Conservation (phyloP, 140 eudicot genomes). For the Oenanthe javanica region DNA sequence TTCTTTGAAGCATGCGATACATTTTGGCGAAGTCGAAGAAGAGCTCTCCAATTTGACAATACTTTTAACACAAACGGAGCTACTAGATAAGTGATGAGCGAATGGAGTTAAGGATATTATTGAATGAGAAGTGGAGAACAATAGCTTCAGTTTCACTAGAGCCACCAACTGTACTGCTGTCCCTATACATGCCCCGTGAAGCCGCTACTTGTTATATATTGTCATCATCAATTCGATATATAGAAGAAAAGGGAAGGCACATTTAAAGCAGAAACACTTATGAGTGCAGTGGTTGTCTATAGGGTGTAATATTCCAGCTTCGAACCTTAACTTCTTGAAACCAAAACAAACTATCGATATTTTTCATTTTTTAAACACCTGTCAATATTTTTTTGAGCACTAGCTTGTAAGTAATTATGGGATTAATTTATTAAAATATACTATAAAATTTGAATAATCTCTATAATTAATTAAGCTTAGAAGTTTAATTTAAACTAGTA, state of each 20-base stretch:
- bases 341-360: too few relatives aligned
- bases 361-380: too few relatives aligned
- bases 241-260: not conserved
- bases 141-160: slow-evolving; percentile 10
- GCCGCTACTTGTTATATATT: not conserved
- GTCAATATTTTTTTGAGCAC: too few relatives aligned
- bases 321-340: too few relatives aligned
- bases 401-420: too few relatives aligned
- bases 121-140: not conserved
- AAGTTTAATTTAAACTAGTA: too few relatives aligned
- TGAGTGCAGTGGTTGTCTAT: too few relatives aligned
- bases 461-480: too few relatives aligned
- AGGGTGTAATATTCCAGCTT: too few relatives aligned
- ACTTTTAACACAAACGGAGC: slow-evolving; percentile 11
- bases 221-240: too few relatives aligned
- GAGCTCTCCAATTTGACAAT: not conserved
- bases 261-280: not conserved
- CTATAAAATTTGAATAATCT: too few relatives aligned
- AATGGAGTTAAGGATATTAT: not conserved
- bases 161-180: not conserved
- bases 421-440: too few relatives aligned
- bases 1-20: not conserved
- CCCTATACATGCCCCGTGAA: not conserved
- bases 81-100: not conserved
- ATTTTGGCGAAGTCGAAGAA: slow-evolving; percentile 8